Evolutionary conservation across 768 basidiomycete species (phyloP).

Genomic region (Mycena crocata): DNA sequence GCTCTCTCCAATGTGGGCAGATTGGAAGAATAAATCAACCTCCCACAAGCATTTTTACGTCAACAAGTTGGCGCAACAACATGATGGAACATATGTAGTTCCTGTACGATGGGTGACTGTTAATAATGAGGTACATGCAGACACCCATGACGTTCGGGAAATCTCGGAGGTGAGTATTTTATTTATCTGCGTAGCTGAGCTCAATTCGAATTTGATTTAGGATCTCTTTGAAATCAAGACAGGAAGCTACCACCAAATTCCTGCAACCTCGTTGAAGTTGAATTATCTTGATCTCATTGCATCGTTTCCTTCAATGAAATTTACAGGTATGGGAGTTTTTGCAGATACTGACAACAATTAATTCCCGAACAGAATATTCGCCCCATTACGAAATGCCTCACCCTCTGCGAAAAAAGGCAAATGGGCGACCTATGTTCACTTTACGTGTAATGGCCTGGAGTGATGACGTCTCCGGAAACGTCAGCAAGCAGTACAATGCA

Average conservation of each 20-base stretch:
- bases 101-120: constrained; percentile 20
- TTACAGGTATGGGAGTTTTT: constrained; percentile 9
- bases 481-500: constrained; percentile 47
- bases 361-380: background rate
- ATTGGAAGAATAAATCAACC: background rate
- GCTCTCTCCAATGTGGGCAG: constrained; percentile 27
- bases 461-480: background rate
- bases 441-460: constrained; percentile 3
- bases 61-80: constrained; percentile 6
- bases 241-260: background rate
- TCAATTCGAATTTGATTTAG: background rate
- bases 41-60: constrained; percentile 3
- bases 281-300: background rate
- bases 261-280: background rate
- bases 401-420: constrained; percentile 17
- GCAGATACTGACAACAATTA: background rate
- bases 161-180: no score
- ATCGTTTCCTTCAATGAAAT: background rate
- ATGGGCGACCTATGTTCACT: background rate
- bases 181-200: background rate
- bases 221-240: background rate
- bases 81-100: constrained; percentile 34
- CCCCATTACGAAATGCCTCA: constrained; percentile 13
- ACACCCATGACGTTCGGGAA: background rate
- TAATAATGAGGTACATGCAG: background rate